Base-by-base conservation (phyloP, 2,329 filamentous ascomycete species). In the Colletotrichum simmondsii region DNA sequence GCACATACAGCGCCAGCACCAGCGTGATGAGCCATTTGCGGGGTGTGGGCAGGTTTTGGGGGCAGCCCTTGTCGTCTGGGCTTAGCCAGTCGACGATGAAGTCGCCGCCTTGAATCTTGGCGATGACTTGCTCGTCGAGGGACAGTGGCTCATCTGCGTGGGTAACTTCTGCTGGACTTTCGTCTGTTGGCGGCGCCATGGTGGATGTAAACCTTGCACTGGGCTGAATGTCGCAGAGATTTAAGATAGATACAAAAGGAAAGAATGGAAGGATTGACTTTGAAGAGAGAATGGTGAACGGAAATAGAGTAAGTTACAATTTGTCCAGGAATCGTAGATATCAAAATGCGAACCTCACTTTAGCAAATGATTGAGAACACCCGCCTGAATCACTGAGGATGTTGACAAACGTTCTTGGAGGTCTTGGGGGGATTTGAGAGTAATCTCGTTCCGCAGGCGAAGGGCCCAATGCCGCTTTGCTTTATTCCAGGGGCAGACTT, bases 11-110 rank as follows among this genome's bases (percentile, higher is more conserved):
- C 3, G 46, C 58, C 10, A 68, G 26, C 0, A 16, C 58, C 16
- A 32, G 32, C 0, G 65, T 68, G 3, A 68, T 26, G 46, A 68
- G 58, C 65, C 65, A 68, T 14, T 68, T 68, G 1, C 65, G 58
- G 7, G 58, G 49, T 3, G 14, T 46, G 2, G 65, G 24, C 1
- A 68, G 28, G 24, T 81, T 72, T 3, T 63, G 65, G 7, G 65
- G 28, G n/a, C 30, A 28, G 1, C 65, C 65, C 19, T 46, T 68
- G 28, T 68, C 65, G 2, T 63, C 58, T 2, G 58, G 58, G 8
- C 65, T n/a, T 3, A 22, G 19, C 65, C 65, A 68, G 4, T 68
- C 65, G 1, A 68, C 58, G 7, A 68, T 63, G 58, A 68, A 68
- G 8, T 63, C 65, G 8, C 32, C 57, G 10, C 65, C 58, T 14